Conservation (phyloP, 306 rosid genomes). For the Cucumis hystrix region DNA sequence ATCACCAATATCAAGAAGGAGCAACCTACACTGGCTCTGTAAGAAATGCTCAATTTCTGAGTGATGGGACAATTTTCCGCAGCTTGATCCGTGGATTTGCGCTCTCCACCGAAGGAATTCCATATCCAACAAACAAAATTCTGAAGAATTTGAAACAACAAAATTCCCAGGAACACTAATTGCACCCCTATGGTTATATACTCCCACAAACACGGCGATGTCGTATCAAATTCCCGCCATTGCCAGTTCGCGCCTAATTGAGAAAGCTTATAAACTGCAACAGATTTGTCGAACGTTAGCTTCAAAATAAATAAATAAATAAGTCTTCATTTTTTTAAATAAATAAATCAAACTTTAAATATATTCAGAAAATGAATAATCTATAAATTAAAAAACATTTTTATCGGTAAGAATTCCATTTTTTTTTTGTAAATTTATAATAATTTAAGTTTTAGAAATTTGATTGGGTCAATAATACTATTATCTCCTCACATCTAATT, state of each 20-base stretch:
- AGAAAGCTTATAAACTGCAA: conserved; percentile 4
- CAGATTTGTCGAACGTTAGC: background rate
- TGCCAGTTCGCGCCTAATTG: conserved; percentile 29
- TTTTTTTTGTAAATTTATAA: no score
- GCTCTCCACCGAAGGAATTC: conserved; percentile 19
- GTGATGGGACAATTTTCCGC: conserved; percentile 15
- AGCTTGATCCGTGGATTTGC: conserved; percentile 10
- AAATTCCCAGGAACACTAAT: conserved; percentile 26
- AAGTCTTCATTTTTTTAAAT: no score
- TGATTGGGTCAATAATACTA: no score
- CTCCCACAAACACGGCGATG: conserved; percentile 61
- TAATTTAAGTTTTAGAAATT: no score
- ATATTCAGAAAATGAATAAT: no score
- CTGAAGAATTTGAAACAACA: conserved; percentile 21
- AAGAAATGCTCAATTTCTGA: conserved; percentile 24
- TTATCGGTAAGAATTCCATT: no score
- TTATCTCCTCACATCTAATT: no score
- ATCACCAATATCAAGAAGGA: conserved; percentile 26
- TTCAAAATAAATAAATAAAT: background rate
- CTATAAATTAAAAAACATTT: no score
- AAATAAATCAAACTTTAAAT: background rate
- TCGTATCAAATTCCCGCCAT: conserved; percentile 33
- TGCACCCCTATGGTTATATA: conserved; percentile 40
- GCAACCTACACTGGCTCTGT: conserved; percentile 38
- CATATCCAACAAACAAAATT: conserved; percentile 8